These are phyloP conservation scores for Penicillium oxalicum DNA, from an alignment of 2,329 filamentous ascomycete genomes.

Conservation along the genomic window DNA sequence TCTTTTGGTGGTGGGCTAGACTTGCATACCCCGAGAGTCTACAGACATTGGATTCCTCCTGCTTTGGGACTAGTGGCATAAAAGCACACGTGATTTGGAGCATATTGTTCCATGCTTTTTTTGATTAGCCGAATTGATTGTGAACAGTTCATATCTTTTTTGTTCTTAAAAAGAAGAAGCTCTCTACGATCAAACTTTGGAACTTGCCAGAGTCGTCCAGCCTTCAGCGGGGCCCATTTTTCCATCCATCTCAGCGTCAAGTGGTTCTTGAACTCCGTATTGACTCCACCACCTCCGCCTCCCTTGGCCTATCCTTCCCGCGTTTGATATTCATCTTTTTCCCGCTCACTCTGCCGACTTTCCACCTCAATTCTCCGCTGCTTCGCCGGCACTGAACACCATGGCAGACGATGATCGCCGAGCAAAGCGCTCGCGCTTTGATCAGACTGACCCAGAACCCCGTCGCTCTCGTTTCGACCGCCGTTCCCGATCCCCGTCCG, in stretches of 20 bases:
- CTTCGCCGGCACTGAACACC: slow-evolving; percentile 1
- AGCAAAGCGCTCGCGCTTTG: slow-evolving; percentile 84
- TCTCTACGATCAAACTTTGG: background rate
- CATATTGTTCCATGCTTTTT: slow-evolving; percentile 6
- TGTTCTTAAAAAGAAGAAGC: background rate
- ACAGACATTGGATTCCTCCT: background rate
- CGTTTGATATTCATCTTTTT: slow-evolving; percentile 7
- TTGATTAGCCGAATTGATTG: no score
- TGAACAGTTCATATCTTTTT: no score
- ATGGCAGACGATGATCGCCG: slow-evolving; percentile 77
- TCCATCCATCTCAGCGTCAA: no score
- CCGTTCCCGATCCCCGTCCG: slow-evolving; percentile 76
- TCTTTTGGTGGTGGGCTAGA: no score
- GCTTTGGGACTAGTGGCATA: background rate
- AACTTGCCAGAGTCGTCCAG: no score
- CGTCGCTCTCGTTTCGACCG: slow-evolving; percentile 83
- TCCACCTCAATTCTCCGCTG: background rate
- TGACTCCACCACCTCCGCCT: slow-evolving; percentile 11
- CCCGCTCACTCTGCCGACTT: slow-evolving; percentile 4
- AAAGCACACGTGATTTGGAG: slow-evolving; percentile 9
- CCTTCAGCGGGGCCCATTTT: no score
- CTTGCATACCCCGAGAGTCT: no score
- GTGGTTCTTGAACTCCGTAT: background rate
- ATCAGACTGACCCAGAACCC: slow-evolving; percentile 79
- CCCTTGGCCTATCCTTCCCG: slow-evolving; percentile 19